Base-by-base conservation (phyloP, 1,139 yeast genomes). In the Scheffersomyces stambukii region DNA sequence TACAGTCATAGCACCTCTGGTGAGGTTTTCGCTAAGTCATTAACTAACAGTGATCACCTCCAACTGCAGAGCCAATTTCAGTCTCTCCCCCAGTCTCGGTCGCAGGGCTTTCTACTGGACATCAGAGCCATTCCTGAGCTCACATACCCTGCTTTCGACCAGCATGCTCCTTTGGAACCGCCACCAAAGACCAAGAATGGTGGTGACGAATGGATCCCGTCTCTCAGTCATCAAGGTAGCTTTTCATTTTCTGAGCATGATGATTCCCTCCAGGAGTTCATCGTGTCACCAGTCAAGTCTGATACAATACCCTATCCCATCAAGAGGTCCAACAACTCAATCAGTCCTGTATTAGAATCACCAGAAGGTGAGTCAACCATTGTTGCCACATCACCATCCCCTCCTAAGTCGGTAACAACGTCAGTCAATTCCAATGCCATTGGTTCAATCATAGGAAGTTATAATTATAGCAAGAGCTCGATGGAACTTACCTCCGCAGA, bases 371-470 rank as follows among this genome's bases (percentile, higher is more conserved):
- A 30, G 10, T 28, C 38, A 5, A 25, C 29, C 13, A 29, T 25
- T n/a, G 11, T 22, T 11, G 24, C 20, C 3, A 11, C 27, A 2
- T 32, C 36, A 2, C 29, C 34, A 8, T 35, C 41, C 2, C 41
- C 41, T 5, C 30, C 41, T 7, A 37, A 37, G 26, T 36, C 38
- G 16, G 27, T 23, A 6, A 22, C 37, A 12, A 26, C 29, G 3
- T 37, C 40, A 29, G 21, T 34, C 8, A 32, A 27, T 19, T 41
- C 50, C 13, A 43, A 39, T 25, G 33, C 36, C 5, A 27, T 57
- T 3, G 60, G 57, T 4, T 58, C 52, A 51, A 53, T 59, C 11
- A 50, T 60, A 15, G 58, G 60, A 7, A 52, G 52, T 11, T 60
- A 58, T 37, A 45, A 52, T 29, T 50, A 53, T 35, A 54, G 58